Evolutionary conservation across 768 basidiomycete species (phyloP), one percentile per base, ranked within the genome.

Genomic region (Tylopilus sp.): DNA sequence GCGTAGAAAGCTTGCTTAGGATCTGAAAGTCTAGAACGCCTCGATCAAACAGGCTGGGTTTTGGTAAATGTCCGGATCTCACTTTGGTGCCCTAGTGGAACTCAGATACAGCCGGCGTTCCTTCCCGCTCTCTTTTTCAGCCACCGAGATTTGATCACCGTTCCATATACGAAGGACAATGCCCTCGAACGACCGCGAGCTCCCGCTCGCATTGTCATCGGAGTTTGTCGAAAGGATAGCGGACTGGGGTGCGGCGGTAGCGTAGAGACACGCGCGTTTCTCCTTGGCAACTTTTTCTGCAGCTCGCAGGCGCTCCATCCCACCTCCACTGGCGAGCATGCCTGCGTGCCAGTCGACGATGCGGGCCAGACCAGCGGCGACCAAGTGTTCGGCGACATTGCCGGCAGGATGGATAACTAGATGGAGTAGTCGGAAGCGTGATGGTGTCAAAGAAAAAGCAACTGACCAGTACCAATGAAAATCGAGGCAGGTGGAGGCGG

Each of bases 261-360:
- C 86, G 62, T 90, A 93, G 10, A 96, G 75, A 55, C 75, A 83
- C 3, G 77, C 70, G 28, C 84, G 82, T 63, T 82, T 87, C 65
- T 90, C 86, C 68, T 90, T 92, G 21, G 91, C 92, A 44, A 61
- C 65, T 67, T 80, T 86, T 72, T 98, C 95, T 1, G 91, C 92
- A 1, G 83, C 81, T 47, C 95, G 85, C 26, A 98, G 79, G 37
- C 84, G 85, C 62, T 95, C 92, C 83, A 98, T 91, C 6, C 84
- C 89, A 36, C 93, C 93, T 47, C 79, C 76, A 48, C 78, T 81
- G 1, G 92, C 84, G 21, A 99, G 82, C 81, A 98, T 88, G 21
- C 95, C 95, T 16, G 96, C 94, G 68, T 99, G 96, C 95, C 95
- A 98, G 66, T 96, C 95, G 53, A 98, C 87, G 45, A 98, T 80